Percentiles rank a stretch among this genome's conserved stretches.
phyloP scores from a whole-genome alignment of 2,329 filamentous ascomycete genomes.

The Alternaria arbusti region DNA sequence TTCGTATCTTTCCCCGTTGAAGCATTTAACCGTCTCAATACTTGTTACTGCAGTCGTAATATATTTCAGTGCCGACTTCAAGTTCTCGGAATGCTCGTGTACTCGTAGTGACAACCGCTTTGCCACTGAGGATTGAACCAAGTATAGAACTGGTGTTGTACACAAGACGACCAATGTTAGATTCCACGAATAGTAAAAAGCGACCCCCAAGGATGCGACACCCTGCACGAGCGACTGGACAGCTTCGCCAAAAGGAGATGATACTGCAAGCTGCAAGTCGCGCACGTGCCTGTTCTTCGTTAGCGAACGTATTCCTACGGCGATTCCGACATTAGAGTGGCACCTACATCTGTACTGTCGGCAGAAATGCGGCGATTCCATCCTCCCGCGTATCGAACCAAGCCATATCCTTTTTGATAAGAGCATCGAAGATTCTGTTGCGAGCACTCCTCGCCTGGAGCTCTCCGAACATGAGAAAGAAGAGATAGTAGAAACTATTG shows the following conservation, averaged over 20 bases:
- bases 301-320: not conserved
- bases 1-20: conserved; percentile 77
- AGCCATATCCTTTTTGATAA: conserved; percentile 75
- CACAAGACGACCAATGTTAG: conserved; percentile 80
- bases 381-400: conserved; percentile 82
- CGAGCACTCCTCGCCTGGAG: conserved; percentile 74
- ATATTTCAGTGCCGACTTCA: conserved; percentile 74
- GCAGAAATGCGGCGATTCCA: conserved; percentile 74
- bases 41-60: conserved; percentile 72
- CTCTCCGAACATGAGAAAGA: conserved; percentile 83
- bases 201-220: conserved; percentile 70
- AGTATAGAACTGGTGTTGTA: conserved; percentile 71
- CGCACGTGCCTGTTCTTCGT: conserved; percentile 70
- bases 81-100: conserved; percentile 69
- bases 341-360: conserved; percentile 74
- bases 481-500: conserved; percentile 69
- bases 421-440: conserved; percentile 67
- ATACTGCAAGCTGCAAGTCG: conserved; percentile 81
- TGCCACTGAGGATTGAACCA: conserved; percentile 67
- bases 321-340: conserved; percentile 6
- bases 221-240: conserved; percentile 70
- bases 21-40: conserved; percentile 87
- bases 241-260: conserved; percentile 77
- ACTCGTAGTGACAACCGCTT: conserved; percentile 69
- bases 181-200: conserved; percentile 82